Evolutionary conservation across 805 yeast genomes (phyloP).

Genomic region (Nakazawaea siamensis): DNA sequence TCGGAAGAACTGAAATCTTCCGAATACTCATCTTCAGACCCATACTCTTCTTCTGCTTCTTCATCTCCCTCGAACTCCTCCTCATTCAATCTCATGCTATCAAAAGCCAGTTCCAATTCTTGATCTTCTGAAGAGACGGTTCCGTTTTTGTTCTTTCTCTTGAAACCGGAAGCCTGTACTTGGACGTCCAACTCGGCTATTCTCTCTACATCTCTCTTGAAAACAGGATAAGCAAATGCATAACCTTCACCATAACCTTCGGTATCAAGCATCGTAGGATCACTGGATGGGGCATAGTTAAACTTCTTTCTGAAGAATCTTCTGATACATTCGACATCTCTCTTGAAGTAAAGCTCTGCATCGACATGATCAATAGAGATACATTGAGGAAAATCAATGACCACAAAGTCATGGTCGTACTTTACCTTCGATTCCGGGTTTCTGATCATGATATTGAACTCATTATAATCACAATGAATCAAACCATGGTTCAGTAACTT

Average conservation of each 20-base stretch:
- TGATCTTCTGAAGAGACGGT: conserved; percentile 42
- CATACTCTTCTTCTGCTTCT: conserved; percentile 20
- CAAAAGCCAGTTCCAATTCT: conserved; percentile 73
- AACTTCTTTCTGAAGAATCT: conserved; percentile 75
- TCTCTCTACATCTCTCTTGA: conserved; percentile 68
- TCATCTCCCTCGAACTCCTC: conserved; percentile 20
- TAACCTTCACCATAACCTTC: conserved; percentile 81
- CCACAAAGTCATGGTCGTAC: conserved; percentile 66
- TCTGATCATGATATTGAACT: conserved; percentile 85
- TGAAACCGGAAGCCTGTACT: conserved; percentile 87
- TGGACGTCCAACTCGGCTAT: conserved; percentile 67
- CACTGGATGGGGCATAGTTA: conserved; percentile 61
- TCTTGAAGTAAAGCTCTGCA: conserved; percentile 78
- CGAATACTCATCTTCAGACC: conserved; percentile 17
- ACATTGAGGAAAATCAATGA: conserved; percentile 98
- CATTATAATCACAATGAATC: conserved; percentile 96
- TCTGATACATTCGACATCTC: conserved; percentile 90
- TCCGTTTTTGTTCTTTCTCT: conserved; percentile 30
- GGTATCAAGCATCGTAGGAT: conserved; percentile 63
- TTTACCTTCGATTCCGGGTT: conserved; percentile 43
- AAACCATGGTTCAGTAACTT: conserved; percentile 80
- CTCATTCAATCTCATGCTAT: conserved; percentile 43
- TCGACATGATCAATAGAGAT: conserved; percentile 86
- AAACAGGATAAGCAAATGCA: conserved; percentile 69
- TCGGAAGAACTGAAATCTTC: conserved; percentile 13